Percentiles rank a stretch among this genome's conserved stretches.
Evolutionary conservation across 495 filamentous ascomycete genomes (phyloP).

Genomic region (Talaromyces liani): DNA sequence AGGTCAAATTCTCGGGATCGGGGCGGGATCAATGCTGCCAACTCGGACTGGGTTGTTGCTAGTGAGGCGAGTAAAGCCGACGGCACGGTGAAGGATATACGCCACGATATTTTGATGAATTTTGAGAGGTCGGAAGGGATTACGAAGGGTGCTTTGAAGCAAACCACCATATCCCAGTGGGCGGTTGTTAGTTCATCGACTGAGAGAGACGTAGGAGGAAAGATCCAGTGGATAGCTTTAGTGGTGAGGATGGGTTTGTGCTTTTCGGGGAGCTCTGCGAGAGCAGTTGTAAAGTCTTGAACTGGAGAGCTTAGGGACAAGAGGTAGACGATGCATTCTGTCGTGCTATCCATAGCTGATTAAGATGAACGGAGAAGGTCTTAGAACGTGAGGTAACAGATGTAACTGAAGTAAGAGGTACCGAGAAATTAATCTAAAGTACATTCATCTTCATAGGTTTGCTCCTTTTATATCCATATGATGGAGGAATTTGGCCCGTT

Average conservation of each 20-base stretch:
- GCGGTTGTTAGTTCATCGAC: neutral
- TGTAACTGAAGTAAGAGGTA: neutral
- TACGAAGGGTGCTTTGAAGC: neutral
- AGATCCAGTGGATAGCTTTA: conserved; percentile 2
- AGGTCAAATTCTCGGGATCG: neutral
- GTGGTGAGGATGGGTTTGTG: neutral
- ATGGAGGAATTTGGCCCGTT: neutral
- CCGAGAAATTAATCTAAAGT: neutral
- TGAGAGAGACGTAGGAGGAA: neutral
- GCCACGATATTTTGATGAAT: conserved; percentile 1
- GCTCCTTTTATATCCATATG: neutral
- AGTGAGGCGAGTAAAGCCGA: neutral
- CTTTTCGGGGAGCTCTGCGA: neutral
- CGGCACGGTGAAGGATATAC: conserved; percentile 1
- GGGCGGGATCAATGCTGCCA: neutral
- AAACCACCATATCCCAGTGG: conserved; percentile 4
- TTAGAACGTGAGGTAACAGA: neutral
- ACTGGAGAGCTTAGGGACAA: neutral
- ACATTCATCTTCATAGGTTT: neutral
- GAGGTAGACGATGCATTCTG: neutral
- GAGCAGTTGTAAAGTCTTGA: neutral
- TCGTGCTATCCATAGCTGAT: neutral
- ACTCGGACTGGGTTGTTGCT: neutral
- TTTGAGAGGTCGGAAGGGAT: neutral
- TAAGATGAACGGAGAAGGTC: neutral